A percentile compares a stretch with the other conserved stretches of the same genome.
Evolutionary conservation across 2,329 filamentous ascomycete species (phyloP).

Genomic region (Beauveria varroae): DNA sequence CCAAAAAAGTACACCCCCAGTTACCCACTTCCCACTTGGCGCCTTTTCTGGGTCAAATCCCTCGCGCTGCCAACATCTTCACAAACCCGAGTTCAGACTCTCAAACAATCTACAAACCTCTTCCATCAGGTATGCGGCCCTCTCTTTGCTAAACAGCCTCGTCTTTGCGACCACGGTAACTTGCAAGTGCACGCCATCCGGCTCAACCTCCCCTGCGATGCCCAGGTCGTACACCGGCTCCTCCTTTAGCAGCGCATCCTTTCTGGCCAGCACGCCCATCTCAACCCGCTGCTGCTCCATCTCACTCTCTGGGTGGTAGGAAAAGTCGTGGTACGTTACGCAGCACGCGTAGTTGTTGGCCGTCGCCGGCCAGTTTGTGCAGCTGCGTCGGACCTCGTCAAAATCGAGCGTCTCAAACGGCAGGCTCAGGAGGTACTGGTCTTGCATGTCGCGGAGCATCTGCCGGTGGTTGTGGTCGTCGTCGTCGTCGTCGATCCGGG

Average conservation of each 20-base stretch:
- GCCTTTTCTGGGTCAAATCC: too few species aligned
- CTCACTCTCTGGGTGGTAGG: not conserved
- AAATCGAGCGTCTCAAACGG: not conserved
- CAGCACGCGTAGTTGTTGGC: not conserved
- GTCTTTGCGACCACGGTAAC: not conserved
- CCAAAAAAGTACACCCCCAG: too few species aligned
- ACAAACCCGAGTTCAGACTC: not conserved
- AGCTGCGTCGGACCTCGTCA: not conserved
- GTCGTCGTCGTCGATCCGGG: not conserved
- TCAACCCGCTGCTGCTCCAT: not conserved
- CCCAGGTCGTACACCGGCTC: conserved; percentile 1
- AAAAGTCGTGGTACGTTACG: not conserved
- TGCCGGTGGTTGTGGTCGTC: not conserved
- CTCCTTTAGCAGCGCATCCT: not conserved
- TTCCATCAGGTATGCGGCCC: not conserved
- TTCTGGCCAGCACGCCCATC: conserved; percentile 1
- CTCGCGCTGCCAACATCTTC: not conserved
- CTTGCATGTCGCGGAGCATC: not conserved
- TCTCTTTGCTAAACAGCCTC: not conserved
- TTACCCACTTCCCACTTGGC: too few species aligned
- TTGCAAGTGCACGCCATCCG: not conserved
- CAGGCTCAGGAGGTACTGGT: not conserved
- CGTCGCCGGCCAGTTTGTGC: not conserved
- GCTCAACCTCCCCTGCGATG: conserved; percentile 1
- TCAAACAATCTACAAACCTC: not conserved